Percentiles rank a stretch among this genome's conserved stretches.
phyloP scores from a whole-genome alignment of 2,329 filamentous ascomycete species.

The Lasiodiplodia sp. region DNA sequence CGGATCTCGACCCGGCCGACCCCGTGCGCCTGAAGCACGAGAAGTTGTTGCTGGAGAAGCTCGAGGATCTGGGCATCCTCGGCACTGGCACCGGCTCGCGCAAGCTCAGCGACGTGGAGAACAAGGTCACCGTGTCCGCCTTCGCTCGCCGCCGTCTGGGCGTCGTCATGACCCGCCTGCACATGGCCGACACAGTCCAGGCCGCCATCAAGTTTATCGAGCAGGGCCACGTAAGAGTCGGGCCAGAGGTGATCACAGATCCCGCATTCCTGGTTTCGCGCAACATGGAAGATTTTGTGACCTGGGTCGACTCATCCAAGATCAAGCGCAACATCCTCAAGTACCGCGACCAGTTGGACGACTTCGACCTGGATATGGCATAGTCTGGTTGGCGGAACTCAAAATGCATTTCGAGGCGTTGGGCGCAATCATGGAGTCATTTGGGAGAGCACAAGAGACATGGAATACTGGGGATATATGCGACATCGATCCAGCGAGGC shows the following conservation, averaged over 20 bases:
- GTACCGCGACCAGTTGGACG: slow-evolving; percentile 93
- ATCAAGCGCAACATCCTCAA: slow-evolving; percentile 96
- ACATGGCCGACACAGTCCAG: slow-evolving; percentile 91
- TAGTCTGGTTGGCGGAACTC: not conserved
- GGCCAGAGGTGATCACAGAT: slow-evolving; percentile 88
- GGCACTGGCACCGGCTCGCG: slow-evolving; percentile 69
- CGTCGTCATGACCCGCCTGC: slow-evolving; percentile 87
- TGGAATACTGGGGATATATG: not conserved
- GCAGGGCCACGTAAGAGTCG: slow-evolving; percentile 91
- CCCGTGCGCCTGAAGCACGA: slow-evolving; percentile 84
- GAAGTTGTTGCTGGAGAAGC: slow-evolving; percentile 84
- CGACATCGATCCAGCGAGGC: not conserved
- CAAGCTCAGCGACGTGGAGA: slow-evolving; percentile 75
- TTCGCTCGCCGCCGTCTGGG: slow-evolving; percentile 85
- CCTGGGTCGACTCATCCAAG: slow-evolving; percentile 95
- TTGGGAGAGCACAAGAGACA: not conserved
- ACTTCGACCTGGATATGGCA: slow-evolving; percentile 74
- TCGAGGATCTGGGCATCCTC: slow-evolving; percentile 90
- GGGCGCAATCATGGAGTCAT: not conserved
- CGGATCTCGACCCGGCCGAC: slow-evolving; percentile 80
- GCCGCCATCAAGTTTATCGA: slow-evolving; percentile 85
- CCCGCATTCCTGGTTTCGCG: slow-evolving; percentile 85
- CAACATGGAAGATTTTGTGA: slow-evolving; percentile 94
- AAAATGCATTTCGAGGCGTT: slow-evolving; percentile 21
- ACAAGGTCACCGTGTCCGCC: slow-evolving; percentile 85